Evolutionary conservation across 805 yeast genomes (phyloP).

Genomic region (Candida verbasci): DNA sequence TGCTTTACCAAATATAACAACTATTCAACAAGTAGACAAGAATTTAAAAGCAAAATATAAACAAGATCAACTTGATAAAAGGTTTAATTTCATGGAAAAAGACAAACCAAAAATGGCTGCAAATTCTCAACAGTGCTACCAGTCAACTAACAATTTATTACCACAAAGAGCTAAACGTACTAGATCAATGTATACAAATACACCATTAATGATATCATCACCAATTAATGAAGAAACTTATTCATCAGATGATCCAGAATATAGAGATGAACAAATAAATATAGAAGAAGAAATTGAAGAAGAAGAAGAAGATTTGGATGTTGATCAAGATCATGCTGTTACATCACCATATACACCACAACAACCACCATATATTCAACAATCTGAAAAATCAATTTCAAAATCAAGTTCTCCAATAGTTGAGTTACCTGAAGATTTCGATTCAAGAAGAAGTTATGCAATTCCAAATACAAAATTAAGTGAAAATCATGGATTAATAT

Average conservation of each 20-base stretch:
- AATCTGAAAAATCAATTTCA: slow-evolving; percentile 11
- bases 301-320: slow-evolving; percentile 23
- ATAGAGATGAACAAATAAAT: slow-evolving; percentile 12
- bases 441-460: slow-evolving; percentile 39
- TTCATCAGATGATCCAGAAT: slow-evolving; percentile 35
- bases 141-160: slow-evolving; percentile 11
- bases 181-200: slow-evolving; percentile 36
- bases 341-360: slow-evolving; percentile 39
- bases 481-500: slow-evolving; percentile 33
- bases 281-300: slow-evolving; percentile 23
- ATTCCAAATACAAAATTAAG: slow-evolving; percentile 36
- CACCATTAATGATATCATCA: slow-evolving; percentile 31
- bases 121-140: slow-evolving; percentile 4
- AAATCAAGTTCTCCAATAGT: slow-evolving; percentile 34
- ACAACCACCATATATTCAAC: slow-evolving; percentile 30
- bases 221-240: slow-evolving; percentile 39
- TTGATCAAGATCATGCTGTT: slow-evolving; percentile 21
- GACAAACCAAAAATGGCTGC: slow-evolving; percentile 21
- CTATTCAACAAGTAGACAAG: slow-evolving; percentile 39
- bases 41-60: slow-evolving; percentile 36
- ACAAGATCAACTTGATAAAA: slow-evolving; percentile 36
- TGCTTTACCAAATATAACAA: slow-evolving; percentile 34
- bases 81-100: slow-evolving; percentile 37
- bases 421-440: slow-evolving; percentile 38
- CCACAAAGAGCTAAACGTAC: slow-evolving; percentile 41